Evolutionary conservation across 2,329 filamentous ascomycete genomes (phyloP).

Genomic region (Aspergillus piperis): DNA sequence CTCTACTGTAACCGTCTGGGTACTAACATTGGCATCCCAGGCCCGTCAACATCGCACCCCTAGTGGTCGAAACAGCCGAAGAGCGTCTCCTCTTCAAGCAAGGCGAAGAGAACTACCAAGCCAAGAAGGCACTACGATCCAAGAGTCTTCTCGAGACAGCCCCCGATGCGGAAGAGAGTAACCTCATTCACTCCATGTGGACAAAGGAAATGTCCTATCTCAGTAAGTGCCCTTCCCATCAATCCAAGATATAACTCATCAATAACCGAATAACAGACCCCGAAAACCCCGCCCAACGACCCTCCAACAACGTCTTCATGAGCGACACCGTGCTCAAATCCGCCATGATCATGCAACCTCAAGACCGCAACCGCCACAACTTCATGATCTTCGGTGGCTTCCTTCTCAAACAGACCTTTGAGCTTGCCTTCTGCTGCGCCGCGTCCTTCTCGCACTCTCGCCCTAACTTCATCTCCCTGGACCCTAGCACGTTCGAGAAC

Average conservation of each 20-base stretch:
- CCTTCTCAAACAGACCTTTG: conserved; percentile 72
- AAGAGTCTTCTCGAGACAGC: conserved; percentile 65
- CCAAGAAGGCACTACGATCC: conserved; percentile 64
- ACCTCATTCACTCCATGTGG: conserved; percentile 74
- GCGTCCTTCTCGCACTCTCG: conserved; percentile 69
- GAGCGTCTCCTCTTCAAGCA: conserved; percentile 64
- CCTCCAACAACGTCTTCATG: conserved; percentile 63
- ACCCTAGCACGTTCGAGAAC: conserved; percentile 73
- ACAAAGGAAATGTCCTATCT: conserved; percentile 66
- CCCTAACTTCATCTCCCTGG: conserved; percentile 70
- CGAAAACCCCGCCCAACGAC: conserved; percentile 55
- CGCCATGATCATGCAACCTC: conserved; percentile 74
- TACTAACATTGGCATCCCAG: conserved; percentile 32
- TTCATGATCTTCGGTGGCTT: conserved; percentile 81
- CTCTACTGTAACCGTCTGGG: neutral
- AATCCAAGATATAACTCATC: neutral
- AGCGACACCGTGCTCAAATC: conserved; percentile 63
- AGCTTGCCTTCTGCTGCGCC: conserved; percentile 74
- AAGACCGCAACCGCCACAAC: conserved; percentile 68
- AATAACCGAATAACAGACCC: conserved; percentile 47
- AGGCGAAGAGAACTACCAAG: conserved; percentile 66
- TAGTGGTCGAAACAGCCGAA: conserved; percentile 63
- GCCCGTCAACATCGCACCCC: conserved; percentile 62
- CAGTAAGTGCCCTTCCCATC: conserved; percentile 36
- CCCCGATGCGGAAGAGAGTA: conserved; percentile 70